Base-by-base conservation (phyloP, 768 basidiomycete genomes). In the Stropharia rugosoannulata region DNA sequence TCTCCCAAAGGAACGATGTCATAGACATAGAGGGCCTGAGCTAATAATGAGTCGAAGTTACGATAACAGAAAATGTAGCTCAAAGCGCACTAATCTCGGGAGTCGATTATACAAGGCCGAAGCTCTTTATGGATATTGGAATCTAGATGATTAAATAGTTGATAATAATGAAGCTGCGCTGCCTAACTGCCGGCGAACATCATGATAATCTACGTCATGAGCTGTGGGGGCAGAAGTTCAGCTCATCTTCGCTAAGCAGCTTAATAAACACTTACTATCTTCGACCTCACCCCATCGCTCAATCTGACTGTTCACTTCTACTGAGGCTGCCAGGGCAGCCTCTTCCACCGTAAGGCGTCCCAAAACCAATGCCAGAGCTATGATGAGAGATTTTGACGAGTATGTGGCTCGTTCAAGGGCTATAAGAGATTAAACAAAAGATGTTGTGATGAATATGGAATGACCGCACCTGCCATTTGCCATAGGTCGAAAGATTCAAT, bases 271-370 rank as follows among this genome's bases (percentile, higher is more conserved):
- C 97, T 78, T 65, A 98, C 96, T 93, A 69, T 98, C 97, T 76
- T 98, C 97, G 0, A 99, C 97, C 73, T 98, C 96, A n/a, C 97
- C 97, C 97, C 97, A 99, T 47, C 87, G 81, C 70, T 95, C 85
- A 57, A 98, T 98, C 74, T 98, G 96, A 68, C 93, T 95, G 59
- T 86, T 80, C 0, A 99, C 96, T 73, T 99, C 97, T 7, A 96
- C 95, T 50, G 89, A 88, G 6, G 93, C 82, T 0, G 92, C 93
- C 48, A 85, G 70, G 2, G 95, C 84, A 8, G 96, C 95, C 66
- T 93, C 77, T 64, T 99, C 92, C 1, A 85, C 91, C 3, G 83
- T 84, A 40, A 98, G 68, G 55, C 80, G 83, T 35, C 85, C 86
- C 63, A 84, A 85, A 32, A 94, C 85, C 32, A 99, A 77, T 8